phyloP scores from a whole-genome alignment of 305 asterid genomes.

The Fraxinus floribunda region DNA sequence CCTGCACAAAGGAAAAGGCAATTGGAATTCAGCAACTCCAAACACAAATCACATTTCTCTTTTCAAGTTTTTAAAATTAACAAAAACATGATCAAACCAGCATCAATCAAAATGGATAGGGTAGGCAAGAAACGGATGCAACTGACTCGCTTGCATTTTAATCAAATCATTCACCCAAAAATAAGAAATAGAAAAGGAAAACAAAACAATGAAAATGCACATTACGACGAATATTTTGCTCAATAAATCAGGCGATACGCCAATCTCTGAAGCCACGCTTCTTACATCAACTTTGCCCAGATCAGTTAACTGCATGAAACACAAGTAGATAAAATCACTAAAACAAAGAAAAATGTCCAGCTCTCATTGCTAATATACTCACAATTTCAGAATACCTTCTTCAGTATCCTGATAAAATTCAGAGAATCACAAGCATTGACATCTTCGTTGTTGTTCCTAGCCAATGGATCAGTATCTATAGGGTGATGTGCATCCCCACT shows the following conservation, averaged over 20 bases:
- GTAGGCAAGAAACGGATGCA: conserved; percentile 1
- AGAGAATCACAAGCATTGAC: conserved; percentile 34
- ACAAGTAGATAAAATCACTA: conserved; percentile 22
- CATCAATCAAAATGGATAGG: neutral
- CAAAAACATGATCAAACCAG: neutral
- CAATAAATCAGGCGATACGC: conserved; percentile 66
- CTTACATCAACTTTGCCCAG: conserved; percentile 64
- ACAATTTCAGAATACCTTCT: conserved; percentile 59
- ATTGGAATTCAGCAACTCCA: neutral
- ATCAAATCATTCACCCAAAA: conserved; percentile 19
- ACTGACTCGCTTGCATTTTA: neutral
- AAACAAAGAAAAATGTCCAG: conserved; percentile 8
- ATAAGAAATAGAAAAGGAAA: conserved; percentile 17
- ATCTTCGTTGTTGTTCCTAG: conserved; percentile 36
- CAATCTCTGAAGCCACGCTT: conserved; percentile 77
- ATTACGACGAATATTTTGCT: conserved; percentile 63
- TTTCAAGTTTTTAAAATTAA: neutral
- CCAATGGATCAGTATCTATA: conserved; percentile 33
- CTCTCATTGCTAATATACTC: neutral
- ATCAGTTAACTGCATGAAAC: conserved; percentile 63
- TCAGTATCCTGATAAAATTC: conserved; percentile 53
- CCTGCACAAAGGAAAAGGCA: conserved; percentile 47
- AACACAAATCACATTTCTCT: neutral
- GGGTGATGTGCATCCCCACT: conserved; percentile 37
- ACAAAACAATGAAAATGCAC: conserved; percentile 21